Evolutionary conservation across 176 grass and related monocot genomes (phyloP), one percentile per base, ranked within the genome.

Genomic region (Bonia amplexicaulis): DNA sequence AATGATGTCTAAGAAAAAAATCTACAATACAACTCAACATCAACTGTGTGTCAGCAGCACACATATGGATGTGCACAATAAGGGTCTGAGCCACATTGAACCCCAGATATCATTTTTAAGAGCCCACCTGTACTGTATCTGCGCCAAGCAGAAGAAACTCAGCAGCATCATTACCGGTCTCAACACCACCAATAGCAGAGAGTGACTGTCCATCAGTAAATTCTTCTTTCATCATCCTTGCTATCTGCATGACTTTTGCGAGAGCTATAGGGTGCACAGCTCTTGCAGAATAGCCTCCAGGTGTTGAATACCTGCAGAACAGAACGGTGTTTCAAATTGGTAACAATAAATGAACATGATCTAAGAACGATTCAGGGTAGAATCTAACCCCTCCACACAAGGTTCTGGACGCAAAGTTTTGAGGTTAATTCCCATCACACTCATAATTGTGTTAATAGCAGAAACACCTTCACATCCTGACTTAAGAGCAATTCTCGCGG

Each of bases 371-470:
- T 5, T 79, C 20, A 64, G 37, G 26, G 70, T 80, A 59, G 52
- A 76, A 90, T 87, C 86, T 88, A 80, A 99, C 96, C 93, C 96
- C 76, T 96, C 93, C 9, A 96, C 96, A n/a, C 88, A 92, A 77
- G 96, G 93, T 84, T 99, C 91, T 4, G 96, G 96, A 31, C 86
- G 93, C 84, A 96, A 76, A 51, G 93, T 99, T 74, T 94, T 92
- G 60, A 96, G 91, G 88, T 99, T 69, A 63, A 99, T 99, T 48
- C 93, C 96, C 96, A 99, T 99, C 27, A 99, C 91, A 66, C 93
- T 99, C 96, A 99, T 92, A 66, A 99, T 99, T 77, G 96, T 99
- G 84, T 99, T 99, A 80, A 99, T 99, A 76, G 93, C 93, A 78
- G 93, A 81, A 69, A 99, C 75, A 46, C 96, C 96, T 87, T 99